Evolutionary conservation across 768 basidiomycete species (phyloP).

Genomic region (Asterophora parasitica): DNA sequence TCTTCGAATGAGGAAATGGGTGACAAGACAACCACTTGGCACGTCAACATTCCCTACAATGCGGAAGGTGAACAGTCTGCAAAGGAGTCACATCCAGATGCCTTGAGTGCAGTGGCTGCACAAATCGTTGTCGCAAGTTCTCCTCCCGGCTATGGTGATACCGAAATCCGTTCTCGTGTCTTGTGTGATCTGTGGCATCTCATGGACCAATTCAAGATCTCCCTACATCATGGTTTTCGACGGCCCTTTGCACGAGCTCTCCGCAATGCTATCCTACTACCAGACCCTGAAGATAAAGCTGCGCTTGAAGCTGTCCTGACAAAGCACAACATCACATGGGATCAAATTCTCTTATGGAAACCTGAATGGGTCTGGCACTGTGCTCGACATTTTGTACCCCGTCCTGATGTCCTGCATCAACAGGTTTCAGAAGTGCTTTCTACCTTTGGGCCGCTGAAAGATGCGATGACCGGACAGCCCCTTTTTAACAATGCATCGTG

Average conservation of each 20-base stretch:
- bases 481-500: background rate
- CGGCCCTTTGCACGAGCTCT: conserved; percentile 15
- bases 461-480: background rate
- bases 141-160: background rate
- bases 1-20: no score
- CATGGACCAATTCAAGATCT: conserved; percentile 17
- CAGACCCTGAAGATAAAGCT: conserved; percentile 14
- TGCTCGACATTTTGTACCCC: conserved; percentile 18
- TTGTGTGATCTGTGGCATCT: conserved; percentile 14
- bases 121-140: no score
- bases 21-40: no score
- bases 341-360: background rate
- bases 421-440: background rate
- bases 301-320: conserved; percentile 2
- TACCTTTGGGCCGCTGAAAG: background rate
- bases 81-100: no score
- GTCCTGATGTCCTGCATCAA: conserved; percentile 13
- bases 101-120: no score
- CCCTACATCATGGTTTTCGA: conserved; percentile 15
- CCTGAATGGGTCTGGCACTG: conserved; percentile 17
- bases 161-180: conserved; percentile 6
- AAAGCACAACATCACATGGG: conserved; percentile 4
- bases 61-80: no score
- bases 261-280: conserved; percentile 17
- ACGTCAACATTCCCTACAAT: no score